phyloP scores from a whole-genome alignment of 768 basidiomycete species.

The Boletus pseudo-olivaceus region DNA sequence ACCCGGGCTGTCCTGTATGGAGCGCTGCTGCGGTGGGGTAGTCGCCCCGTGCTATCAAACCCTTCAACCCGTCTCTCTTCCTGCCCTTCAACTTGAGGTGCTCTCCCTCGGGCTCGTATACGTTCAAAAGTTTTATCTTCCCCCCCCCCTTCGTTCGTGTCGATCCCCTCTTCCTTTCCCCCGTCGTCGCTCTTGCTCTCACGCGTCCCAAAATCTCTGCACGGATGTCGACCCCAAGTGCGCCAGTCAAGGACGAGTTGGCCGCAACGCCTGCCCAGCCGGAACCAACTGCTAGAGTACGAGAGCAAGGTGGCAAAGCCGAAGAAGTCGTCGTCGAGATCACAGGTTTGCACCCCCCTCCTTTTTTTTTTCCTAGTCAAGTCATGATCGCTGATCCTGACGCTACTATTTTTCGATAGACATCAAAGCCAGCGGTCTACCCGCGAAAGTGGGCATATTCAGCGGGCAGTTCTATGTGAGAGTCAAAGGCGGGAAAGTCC shows the following conservation, averaged over 20 bases:
- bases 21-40: not conserved
- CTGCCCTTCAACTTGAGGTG: not conserved
- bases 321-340: conserved; percentile 28
- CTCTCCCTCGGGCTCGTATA: not conserved
- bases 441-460: conserved; percentile 31
- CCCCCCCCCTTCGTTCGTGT: not conserved
- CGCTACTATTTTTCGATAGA: conserved; percentile 8
- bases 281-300: not conserved
- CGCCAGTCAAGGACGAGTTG: not conserved
- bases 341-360: conserved; percentile 14
- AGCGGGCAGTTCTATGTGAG: conserved; percentile 27
- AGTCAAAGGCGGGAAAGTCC: conserved; percentile 27
- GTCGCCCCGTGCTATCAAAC: not conserved
- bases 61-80: not conserved
- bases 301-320: not conserved
- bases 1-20: conserved; percentile 1
- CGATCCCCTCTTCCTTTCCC: too few species aligned
- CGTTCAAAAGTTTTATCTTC: not conserved
- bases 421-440: conserved; percentile 34
- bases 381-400: not conserved
- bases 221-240: conserved; percentile 14
- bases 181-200: not conserved
- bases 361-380: not conserved
- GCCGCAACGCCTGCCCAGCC: not conserved
- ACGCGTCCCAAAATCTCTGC: not conserved